Base-by-base conservation (phyloP, 495 filamentous ascomycete species). In the Aspergillus nanangensis region DNA sequence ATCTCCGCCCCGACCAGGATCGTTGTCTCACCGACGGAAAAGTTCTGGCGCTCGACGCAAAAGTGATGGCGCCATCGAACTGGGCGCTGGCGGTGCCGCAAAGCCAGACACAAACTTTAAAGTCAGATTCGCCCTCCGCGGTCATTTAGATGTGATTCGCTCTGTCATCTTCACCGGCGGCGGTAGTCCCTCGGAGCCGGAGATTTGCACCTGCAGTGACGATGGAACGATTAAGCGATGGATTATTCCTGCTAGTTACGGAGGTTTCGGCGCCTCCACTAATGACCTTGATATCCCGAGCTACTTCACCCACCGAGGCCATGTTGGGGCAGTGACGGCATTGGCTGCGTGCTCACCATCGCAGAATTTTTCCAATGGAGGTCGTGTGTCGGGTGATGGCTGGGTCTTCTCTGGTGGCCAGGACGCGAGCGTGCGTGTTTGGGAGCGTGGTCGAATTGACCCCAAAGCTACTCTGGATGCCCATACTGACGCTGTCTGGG, bases 341-440 rank as follows among this genome's bases (percentile, higher is more conserved):
- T 69, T 98, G 8, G 83, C 94, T 2, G 86, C 93, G 3, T 96
- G 86, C 72, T 88, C 90, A 1, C 80, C 88, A 3, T 79, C 84
- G 5, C 83, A 88, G 33, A 87, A 86, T 53, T 93, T 95, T 63
- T 87, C 86, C 8, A 94, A 88, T 22, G 90, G 90, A 15, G 91
- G 90, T 8, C 80, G 90, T 44, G 84, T 83, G 1, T 74, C 84
- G 44, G 89, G 89, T 15, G 91, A 96, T 52, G 94, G 94, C 5
- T 97, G 94, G 93, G 86, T 98, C 29, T 97, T 98, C 65, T 96
- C 91, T 14, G 93, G 94, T 33, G 93, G 93, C 3, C 89, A 95
- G 58, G 93, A 98, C 62, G 81, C 90, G 3, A 94, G 90, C 8
- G 80, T 98, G 15, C 79, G 90, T 20, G 89, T 97, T 2, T 98